A percentile compares a stretch with the other conserved stretches of the same genome.
phyloP scores from a whole-genome alignment of 2,329 filamentous ascomycete species.

The Cercospora citrullina region DNA sequence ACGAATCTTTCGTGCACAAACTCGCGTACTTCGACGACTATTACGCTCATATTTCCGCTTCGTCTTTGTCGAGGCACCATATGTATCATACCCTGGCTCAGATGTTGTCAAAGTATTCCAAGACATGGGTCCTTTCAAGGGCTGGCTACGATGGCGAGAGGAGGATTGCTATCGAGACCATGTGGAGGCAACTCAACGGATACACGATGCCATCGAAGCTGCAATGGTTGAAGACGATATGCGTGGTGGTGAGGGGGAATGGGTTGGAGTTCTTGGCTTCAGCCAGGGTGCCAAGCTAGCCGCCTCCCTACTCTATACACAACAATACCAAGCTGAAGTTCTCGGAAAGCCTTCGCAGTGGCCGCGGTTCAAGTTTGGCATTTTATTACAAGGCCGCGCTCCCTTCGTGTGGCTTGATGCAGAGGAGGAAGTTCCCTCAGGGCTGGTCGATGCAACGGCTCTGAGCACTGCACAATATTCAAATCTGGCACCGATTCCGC shows the following conservation, averaged over 20 bases:
- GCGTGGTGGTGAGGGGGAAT: slow-evolving; percentile 56
- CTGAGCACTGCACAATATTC: slow-evolving; percentile 10
- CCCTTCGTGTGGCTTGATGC: slow-evolving; percentile 20
- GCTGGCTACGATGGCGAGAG: slow-evolving; percentile 36
- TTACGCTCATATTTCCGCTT: slow-evolving; percentile 41
- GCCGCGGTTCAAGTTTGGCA: slow-evolving; percentile 18
- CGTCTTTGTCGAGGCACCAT: slow-evolving; percentile 40
- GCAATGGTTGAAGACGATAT: slow-evolving; percentile 54
- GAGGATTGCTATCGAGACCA: slow-evolving; percentile 8
- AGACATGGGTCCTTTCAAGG: slow-evolving; percentile 39
- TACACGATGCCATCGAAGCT: slow-evolving; percentile 15
- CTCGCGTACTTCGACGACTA: slow-evolving; percentile 37
- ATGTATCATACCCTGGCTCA: slow-evolving; percentile 35
- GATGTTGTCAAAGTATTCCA: slow-evolving; percentile 44
- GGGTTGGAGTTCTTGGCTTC: slow-evolving; percentile 65
- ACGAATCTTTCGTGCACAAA: slow-evolving; percentile 43
- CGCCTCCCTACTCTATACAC: slow-evolving; percentile 57
- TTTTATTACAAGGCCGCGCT: slow-evolving; percentile 18
- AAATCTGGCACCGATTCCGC: slow-evolving; percentile 20
- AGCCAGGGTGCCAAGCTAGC: slow-evolving; percentile 66
- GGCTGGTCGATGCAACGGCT: slow-evolving; percentile 12
- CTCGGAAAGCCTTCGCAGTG: slow-evolving; percentile 10
- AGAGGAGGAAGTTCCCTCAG: slow-evolving; percentile 30
- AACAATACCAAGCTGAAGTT: slow-evolving; percentile 18
- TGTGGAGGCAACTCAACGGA: slow-evolving; percentile 10